Base-by-base conservation (phyloP, 2,329 filamentous ascomycete species). In the Colletotrichum godetiae region DNA sequence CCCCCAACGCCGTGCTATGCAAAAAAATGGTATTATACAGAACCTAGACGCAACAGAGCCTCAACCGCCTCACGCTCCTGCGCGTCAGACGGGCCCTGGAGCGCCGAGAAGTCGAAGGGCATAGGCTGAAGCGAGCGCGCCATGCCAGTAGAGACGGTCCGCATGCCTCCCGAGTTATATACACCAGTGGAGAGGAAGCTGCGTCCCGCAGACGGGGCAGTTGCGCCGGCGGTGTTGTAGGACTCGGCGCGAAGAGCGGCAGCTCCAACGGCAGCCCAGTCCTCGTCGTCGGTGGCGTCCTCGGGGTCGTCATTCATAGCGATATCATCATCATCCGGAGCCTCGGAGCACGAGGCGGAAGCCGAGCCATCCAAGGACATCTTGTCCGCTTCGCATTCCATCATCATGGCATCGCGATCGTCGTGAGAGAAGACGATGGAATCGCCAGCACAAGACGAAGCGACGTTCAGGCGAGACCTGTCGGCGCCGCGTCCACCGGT, bases 211-310 rank as follows among this genome's bases (percentile, higher is more conserved):
- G 91, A 85, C 84, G 89, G 82, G 88, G 92, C 84, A 4, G 31
- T 37, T 68, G 87, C 84, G 8, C 82, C 85, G 77, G 86, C 88
- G 78, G 84, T 88, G 67, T 88, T 87, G 78, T 92, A 92, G 7
- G 90, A 92, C 61, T 88, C 88, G 72, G 90, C 89, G 76, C 95
- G 92, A 77, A 98, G 89, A 76, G 94, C 94, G 67, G 93, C 95
- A 35, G 95, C 94, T 67, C 95, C 96, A 75, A 98, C 93, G 65
- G 93, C 91, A 59, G 94, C 94, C 95, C 96, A 98, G 83, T 98
- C 95, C 83, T 98, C 96, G 80, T 98, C 95, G 80, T 98, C 97
- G 29, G 97, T 98, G 73, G 94, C 90, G 80, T 98, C 95, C 76
- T 93, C 92, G 74, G 94, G 91, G 79, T 97, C 93, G 77, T 94